A percentile compares a stretch with the other conserved stretches of the same genome.
These are phyloP conservation scores for Vigna unguiculata DNA, from an alignment of 306 rosid genomes.

Conservation along the genomic window DNA sequence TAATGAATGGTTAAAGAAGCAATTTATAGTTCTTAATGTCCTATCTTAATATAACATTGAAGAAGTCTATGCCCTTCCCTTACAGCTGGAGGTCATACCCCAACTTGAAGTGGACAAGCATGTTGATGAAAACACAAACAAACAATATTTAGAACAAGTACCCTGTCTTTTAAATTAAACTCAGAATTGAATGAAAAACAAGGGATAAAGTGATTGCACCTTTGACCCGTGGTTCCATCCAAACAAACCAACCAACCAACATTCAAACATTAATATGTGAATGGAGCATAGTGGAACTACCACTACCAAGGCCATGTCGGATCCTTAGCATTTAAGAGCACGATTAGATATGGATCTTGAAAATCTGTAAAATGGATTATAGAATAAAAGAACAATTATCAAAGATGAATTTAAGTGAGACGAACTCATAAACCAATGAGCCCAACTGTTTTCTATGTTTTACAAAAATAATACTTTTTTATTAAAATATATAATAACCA, in stretches of 20 bases:
- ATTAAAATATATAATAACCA: no score
- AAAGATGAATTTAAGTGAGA: no score
- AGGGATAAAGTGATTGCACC: constrained; percentile 46
- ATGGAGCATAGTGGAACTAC: constrained; percentile 43
- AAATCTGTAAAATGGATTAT: no score
- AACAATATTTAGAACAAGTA: constrained; percentile 31
- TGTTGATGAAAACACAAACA: background rate
- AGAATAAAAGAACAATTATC: no score
- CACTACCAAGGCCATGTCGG: constrained; percentile 41
- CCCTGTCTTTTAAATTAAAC: constrained; percentile 33
- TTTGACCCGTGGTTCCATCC: constrained; percentile 44
- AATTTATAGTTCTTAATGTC: no score
- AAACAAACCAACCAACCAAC: constrained; percentile 31
- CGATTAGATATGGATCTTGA: no score
- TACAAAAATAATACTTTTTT: no score
- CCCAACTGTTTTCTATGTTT: no score
- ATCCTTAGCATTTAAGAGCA: background rate
- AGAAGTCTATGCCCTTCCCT: no score
- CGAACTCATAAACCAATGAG: no score
- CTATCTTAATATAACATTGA: no score
- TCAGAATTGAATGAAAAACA: constrained; percentile 29
- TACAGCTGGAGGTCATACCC: constrained; percentile 37
- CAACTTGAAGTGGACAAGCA: constrained; percentile 8
- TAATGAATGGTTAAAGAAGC: no score
- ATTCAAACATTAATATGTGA: constrained; percentile 8